Evolutionary conservation across 192 early-diverging fungal species (phyloP), one percentile per base, ranked within the genome.

Genomic region (Coemansia sp.): DNA sequence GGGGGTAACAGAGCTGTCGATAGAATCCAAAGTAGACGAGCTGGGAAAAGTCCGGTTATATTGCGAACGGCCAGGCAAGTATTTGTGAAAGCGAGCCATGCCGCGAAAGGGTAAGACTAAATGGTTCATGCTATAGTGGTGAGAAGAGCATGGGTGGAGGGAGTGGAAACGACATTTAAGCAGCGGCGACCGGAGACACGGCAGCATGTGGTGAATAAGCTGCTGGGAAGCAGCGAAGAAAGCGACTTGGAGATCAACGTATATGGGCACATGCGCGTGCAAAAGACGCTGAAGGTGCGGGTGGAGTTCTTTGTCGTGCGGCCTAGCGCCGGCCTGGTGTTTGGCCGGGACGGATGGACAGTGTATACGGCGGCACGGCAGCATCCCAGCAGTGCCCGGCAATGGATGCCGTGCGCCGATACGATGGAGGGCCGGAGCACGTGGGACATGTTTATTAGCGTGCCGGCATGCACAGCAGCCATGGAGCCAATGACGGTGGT

Each of bases 361-460:
- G 64, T 85, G 56, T 83, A 89, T 66, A 89, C 89, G 7, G 80
- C 85, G 46, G 84, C 88, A 46, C 80, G 80, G 23, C 76, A 84
- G 20, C 48, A 84, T 10, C 85, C 87, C 21, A 87, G 90, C 8
- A 71, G 72, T 15, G 82, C 89, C 6, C 82, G 91, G 6, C 48
- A 77, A 31, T 92, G 90, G 90, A 64, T 93, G 34, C 91, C 91
- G 11, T 93, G 90, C 48, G 55, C 91, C 36, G 90, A 93, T 58
- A 59, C 66, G 15, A 46, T 86, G 18, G 68, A 80, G 23, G 85
- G 85, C 23, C 57, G 85, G 49, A 84, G 81, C 18, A 90, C 89
- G 9, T 93, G 91, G 91, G 89, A 91, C 53, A 71, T 93, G 60
- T 81, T 85, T 30, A 86, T 85, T 46, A 83, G 83, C 5, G 83